Evolutionary conservation across 2,329 filamentous ascomycete genomes (phyloP), one percentile per base, ranked within the genome.

Genomic region (Apiospora saccharicola): DNA sequence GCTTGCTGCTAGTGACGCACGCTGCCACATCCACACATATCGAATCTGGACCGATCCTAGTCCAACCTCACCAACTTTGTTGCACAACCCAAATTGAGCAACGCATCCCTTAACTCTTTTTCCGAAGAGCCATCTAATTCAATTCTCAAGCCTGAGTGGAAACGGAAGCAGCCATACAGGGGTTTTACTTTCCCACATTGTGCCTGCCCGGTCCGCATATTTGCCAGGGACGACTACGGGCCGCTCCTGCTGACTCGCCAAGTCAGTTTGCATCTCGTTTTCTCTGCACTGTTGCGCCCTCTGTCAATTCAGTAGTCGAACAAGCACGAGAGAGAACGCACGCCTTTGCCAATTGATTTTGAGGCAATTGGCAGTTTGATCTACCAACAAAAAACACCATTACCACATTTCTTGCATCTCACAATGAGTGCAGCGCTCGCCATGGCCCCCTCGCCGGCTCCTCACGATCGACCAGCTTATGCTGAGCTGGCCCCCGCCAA

Each of bases 401-500:
- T 30, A 68, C n/a, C 67, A 68, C 7, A 46, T 26, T 47, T n/a
- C 24, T 12, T 64, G 44, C 41, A 46, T 71, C 75, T 75, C 79
- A 91, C 78, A 81, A 92, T 92, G 90, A 92, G 90, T 85, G 86
- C 90, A 81, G 90, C 89, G 82, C 88, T 92, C 80, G 89, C 90
- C 79, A 91, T 92, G 90, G 90, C 89, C 80, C 90, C 90, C 76
- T 91, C 90, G 81, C 90, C 90, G 79, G 90, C 90, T 83, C 90
- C 90, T 76, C 90, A 91, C 81, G 90, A 92, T 81, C 86, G 90
- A 80, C 49, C 68, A 51, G 85, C 86, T n/a, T 89, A 88, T 77
- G 83, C 86, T 78, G 80, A 81, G 70, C 76, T 85, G 86, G 75
- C 88, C 88, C 76, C 81, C 86, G 74, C 83, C 84, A 75, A 82